Percentiles rank a stretch among this genome's conserved stretches.
These are phyloP conservation scores for Erysimum cheiranthoides DNA, from an alignment of 345 rosid genomes.

Conservation along the genomic window DNA sequence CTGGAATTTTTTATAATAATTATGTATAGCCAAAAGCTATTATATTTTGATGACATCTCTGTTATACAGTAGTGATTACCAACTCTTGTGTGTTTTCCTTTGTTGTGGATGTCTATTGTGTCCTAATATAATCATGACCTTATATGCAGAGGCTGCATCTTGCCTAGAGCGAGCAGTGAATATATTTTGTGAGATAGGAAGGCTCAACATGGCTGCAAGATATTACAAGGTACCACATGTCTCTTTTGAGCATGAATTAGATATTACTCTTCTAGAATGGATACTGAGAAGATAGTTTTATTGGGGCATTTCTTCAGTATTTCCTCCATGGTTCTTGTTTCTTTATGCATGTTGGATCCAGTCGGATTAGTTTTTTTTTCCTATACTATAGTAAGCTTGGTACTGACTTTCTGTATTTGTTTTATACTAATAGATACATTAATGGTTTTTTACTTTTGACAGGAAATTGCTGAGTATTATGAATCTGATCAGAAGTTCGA, in stretches of 20 bases:
- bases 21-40: neutral
- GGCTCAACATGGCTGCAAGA: conserved; percentile 99
- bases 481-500: conserved; percentile 70
- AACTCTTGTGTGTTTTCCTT: neutral
- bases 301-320: neutral
- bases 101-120: neutral
- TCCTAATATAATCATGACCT: conserved; percentile 14
- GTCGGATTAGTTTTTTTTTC: conserved; percentile 4
- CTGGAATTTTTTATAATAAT: neutral
- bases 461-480: conserved; percentile 87
- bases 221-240: conserved; percentile 73
- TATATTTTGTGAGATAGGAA: conserved; percentile 87
- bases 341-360: conserved; percentile 21
- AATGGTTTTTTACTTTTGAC: conserved; percentile 35
- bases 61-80: neutral
- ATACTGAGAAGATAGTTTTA: neutral
- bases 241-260: neutral
- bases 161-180: conserved; percentile 88
- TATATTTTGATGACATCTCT: neutral
- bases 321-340: neutral
- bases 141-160: conserved; percentile 81
- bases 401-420: neutral
- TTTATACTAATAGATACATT: conserved; percentile 8
- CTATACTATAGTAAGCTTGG: neutral
- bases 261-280: neutral